Evolutionary conservation across 805 yeast genomes (phyloP), one percentile per base, ranked within the genome.

Genomic region (Candida chauliodis): DNA sequence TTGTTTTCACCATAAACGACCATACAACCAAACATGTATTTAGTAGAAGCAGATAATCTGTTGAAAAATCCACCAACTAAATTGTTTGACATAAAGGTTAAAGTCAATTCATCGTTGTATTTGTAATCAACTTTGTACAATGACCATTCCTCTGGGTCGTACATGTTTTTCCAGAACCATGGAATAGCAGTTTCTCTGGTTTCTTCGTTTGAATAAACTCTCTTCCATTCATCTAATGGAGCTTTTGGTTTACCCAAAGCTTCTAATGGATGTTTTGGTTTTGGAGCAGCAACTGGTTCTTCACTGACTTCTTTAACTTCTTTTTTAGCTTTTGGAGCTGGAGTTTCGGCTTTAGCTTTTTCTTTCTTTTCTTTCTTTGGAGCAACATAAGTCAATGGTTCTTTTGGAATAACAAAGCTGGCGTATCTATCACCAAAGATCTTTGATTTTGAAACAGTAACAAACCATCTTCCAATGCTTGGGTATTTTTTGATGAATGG

Each of bases 1-100:
- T 89, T 91, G 89, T 89, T 88, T 76, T 86, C 97, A 72, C 99
- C 99, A 75, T 85, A 91, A 53, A 93, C 98, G 56, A 90, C 95
- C 71, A 84, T 66, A 60, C 81, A 75, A 62, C 98, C 99, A 65
- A 91, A 91, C 78, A 93, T 66, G 81, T 81, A 91, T 74, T 91
- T 91, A 74, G 86, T 76, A 49, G 98, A 91, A 51, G 80, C 98
- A 45, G 80, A 63, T 59, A 91, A 79, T 76, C 99, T 86, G 85
- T 81, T 81, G 83, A 91, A 86, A 85, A 91, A 93, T 63, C 98
- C 98, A 64, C 97, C 98, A 61, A 93, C 75, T 69, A 88, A 79
- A 82, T 91, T 91, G 84, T 89, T 89, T 55, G 98, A 87, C 98
- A 93, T 93, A 78, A 91, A 91, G 51, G 96, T 85, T 69, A 85